These are phyloP conservation scores for Apiotrichum mycotoxinovorans DNA, from an alignment of 1,284 basidiomycete genomes.

Conservation along the genomic window DNA sequence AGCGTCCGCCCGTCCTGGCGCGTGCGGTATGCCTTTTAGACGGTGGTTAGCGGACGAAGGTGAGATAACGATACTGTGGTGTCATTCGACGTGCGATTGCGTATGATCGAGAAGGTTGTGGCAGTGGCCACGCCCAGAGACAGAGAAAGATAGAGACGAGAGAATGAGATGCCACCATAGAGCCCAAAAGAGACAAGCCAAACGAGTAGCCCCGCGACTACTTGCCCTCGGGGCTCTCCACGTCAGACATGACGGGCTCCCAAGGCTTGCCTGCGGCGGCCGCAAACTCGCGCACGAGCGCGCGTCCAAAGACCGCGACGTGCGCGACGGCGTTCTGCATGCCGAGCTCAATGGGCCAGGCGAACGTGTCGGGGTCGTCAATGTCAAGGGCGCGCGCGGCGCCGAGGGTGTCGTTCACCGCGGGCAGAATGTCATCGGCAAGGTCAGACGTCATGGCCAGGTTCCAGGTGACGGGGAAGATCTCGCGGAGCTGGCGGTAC, in stretches of 20 bases:
- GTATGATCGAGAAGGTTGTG: no score
- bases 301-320: conserved; percentile 39
- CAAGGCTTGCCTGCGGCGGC: conserved; percentile 33
- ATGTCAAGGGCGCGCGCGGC: conserved; percentile 36
- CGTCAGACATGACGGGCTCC: conserved; percentile 18
- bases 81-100: no score
- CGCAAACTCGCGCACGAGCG: conserved; percentile 39
- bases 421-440: conserved; percentile 34
- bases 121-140: no score
- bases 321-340: conserved; percentile 43
- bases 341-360: conserved; percentile 48
- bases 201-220: neutral
- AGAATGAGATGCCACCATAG: neutral
- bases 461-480: conserved; percentile 38
- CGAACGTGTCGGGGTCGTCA: conserved; percentile 33
- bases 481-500: conserved; percentile 23
- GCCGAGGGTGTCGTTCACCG: conserved; percentile 36
- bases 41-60: no score
- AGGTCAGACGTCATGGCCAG: conserved; percentile 37
- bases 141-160: no score
- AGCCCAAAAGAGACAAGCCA: neutral
- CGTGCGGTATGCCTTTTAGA: no score
- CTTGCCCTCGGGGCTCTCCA: conserved; percentile 11
- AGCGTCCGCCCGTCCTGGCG: no score
- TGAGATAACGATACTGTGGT: no score